A percentile compares a stretch with the other conserved stretches of the same genome.
phyloP scores from a whole-genome alignment of 805 yeast species.

The Spathaspora girioi region DNA sequence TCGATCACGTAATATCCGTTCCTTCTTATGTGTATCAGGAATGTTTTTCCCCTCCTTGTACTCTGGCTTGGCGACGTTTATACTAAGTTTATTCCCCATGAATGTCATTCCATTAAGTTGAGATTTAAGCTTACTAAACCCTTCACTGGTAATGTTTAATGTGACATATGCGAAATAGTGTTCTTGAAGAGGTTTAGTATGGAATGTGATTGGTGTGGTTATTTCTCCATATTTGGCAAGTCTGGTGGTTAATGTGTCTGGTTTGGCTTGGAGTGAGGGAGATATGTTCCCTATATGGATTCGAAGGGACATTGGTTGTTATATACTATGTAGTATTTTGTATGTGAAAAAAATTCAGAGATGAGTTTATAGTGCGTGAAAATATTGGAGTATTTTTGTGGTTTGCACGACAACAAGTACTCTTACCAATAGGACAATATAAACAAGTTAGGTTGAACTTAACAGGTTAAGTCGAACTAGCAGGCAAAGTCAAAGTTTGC shows the following conservation, averaged over 20 bases:
- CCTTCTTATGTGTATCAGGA: slow-evolving; percentile 30
- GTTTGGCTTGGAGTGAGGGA: slow-evolving; percentile 41
- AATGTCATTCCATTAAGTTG: slow-evolving; percentile 69
- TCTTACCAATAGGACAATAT: no score
- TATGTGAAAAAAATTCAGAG: neutral
- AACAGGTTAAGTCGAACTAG: neutral
- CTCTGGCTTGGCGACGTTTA: slow-evolving; percentile 61
- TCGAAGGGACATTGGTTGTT: slow-evolving; percentile 13
- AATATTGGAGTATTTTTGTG: neutral
- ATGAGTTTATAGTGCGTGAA: neutral
- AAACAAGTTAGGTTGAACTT: neutral
- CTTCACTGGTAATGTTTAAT: slow-evolving; percentile 45
- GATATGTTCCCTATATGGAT: slow-evolving; percentile 73
- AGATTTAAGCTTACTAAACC: slow-evolving; percentile 47
- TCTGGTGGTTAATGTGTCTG: slow-evolving; percentile 49
- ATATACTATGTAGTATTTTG: neutral
- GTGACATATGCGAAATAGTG: slow-evolving; percentile 65
- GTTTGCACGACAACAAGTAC: neutral
- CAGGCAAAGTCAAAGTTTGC: no score
- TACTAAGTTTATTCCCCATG: slow-evolving; percentile 65
- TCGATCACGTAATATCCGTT: slow-evolving; percentile 24
- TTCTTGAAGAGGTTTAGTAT: slow-evolving; percentile 51
- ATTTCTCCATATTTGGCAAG: slow-evolving; percentile 62
- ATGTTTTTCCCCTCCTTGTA: slow-evolving; percentile 29
- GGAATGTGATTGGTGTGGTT: slow-evolving; percentile 44